These are phyloP conservation scores for Hordeum pubiflorum DNA, from an alignment of 202 grass and related monocot species.

Conservation along the genomic window DNA sequence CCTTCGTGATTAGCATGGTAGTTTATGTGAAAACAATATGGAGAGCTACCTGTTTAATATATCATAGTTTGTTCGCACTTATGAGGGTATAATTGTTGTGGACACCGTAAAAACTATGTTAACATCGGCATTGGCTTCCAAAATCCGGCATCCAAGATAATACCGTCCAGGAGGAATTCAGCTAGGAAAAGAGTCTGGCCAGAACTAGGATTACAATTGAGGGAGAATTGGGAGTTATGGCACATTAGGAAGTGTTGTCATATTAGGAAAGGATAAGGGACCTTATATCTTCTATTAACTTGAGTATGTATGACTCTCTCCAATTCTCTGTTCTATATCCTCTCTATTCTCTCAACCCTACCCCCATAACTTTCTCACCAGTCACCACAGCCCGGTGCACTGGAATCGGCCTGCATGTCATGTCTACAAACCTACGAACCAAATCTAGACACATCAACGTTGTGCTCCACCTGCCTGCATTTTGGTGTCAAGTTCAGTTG, in stretches of 20 bases:
- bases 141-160: background rate
- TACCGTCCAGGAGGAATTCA: background rate
- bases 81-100: background rate
- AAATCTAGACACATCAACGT: background rate
- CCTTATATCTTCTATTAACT: background rate
- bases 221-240: background rate
- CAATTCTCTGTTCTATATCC: background rate
- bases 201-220: background rate
- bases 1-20: background rate
- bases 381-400: background rate
- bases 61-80: background rate
- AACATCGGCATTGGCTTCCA: background rate
- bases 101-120: background rate
- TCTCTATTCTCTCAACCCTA: background rate
- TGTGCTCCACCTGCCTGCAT: background rate
- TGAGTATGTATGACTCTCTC: background rate
- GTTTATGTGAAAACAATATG: conserved; percentile 8
- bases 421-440: background rate
- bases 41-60: background rate
- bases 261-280: background rate
- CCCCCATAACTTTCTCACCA: background rate
- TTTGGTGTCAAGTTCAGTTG: background rate
- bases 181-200: background rate
- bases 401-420: background rate
- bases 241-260: background rate